Evolutionary conservation across 1,284 basidiomycete genomes (phyloP).

Genomic region (Cystobasidium pallidum): DNA sequence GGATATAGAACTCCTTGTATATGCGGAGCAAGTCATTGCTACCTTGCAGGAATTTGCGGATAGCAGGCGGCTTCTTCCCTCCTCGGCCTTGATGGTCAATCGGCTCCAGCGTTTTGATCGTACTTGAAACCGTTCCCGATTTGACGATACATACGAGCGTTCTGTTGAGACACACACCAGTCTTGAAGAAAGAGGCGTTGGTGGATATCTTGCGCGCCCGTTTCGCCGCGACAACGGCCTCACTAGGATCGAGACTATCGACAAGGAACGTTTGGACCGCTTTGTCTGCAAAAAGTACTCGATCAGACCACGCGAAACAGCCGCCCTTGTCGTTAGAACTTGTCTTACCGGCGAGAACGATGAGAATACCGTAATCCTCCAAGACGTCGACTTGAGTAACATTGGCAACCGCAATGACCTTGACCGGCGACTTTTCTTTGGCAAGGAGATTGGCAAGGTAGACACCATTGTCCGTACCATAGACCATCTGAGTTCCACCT

Average conservation of each 20-base stretch:
- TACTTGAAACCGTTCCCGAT: conserved; percentile 88
- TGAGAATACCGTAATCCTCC: conserved; percentile 92
- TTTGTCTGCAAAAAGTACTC: conserved; percentile 51
- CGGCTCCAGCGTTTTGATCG: conserved; percentile 96
- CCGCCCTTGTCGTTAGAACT: too few relatives aligned
- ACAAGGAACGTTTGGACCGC: conserved; percentile 91
- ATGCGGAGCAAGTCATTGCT: conserved; percentile 91
- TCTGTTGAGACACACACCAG: conserved; percentile 86
- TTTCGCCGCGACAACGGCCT: conserved; percentile 87
- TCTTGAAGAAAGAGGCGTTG: conserved; percentile 98
- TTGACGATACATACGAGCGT: conserved; percentile 99
- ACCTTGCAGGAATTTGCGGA: conserved; percentile 89
- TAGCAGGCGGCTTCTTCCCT: conserved; percentile 73
- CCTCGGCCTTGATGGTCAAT: conserved; percentile 84
- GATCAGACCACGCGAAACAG: too few relatives aligned
- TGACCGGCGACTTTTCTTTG: conserved; percentile 72
- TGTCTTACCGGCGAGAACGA: conserved; percentile 83
- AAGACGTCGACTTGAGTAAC: conserved; percentile 95
- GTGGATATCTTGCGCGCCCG: conserved; percentile 93
- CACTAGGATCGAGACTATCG: conserved; percentile 85
- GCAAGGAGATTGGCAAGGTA: conserved; percentile 84
- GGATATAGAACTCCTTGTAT: conserved; percentile 94
- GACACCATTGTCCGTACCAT: conserved; percentile 95
- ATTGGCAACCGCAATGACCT: conserved; percentile 84
- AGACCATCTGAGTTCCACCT: conserved; percentile 83